Base-by-base conservation (phyloP, 345 rosid species). In the Nephelium lappaceum region DNA sequence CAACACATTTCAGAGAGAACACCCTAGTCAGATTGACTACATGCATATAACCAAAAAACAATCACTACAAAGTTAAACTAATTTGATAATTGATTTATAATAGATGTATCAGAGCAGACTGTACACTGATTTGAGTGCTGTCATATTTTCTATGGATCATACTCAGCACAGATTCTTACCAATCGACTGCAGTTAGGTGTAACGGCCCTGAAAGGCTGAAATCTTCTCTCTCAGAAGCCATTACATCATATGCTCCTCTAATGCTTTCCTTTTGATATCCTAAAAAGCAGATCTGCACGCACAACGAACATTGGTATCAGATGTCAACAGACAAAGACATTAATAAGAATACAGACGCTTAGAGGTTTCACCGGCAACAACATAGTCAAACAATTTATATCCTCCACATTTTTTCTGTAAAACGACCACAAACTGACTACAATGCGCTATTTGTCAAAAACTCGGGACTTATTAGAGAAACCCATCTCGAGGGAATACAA, bases 191-290 rank as follows among this genome's bases (percentile, higher is more conserved):
- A 69, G 92, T 84, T 18, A 94, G 81, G 85, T 92, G 87, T 66
- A 87, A 85, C 24, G 98, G 97, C 15, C 98, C 97, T 62, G 89
- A 80, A 77, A 87, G 85, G 79, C 85, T 81, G 77, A 94, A 92
- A 39, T 77, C 83, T 77, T 94, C 95, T 86, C 90, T 90, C 77
- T 92, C 92, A 43, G 93, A 87, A 24, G 86, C 89, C 92, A 88
- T 88, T 11, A 72, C 60, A 55, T 41, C 69, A 73, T 60, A 31
- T 18, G 58, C 36, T 66, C 68, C 65, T 73, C 42, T 24, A 14
- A 1, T 72, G 39, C 65, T 67, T 45, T 43, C 77, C 55, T 64
- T 45, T 79, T 80, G 66, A 62, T 82, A 76, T 39, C 75, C 63
- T 49, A 51, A 60, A 58, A 38, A 23, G 68, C 57, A 8, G 42